phyloP scores from a whole-genome alignment of 2,329 filamentous ascomycete species.

The Trichoderma atroviride region DNA sequence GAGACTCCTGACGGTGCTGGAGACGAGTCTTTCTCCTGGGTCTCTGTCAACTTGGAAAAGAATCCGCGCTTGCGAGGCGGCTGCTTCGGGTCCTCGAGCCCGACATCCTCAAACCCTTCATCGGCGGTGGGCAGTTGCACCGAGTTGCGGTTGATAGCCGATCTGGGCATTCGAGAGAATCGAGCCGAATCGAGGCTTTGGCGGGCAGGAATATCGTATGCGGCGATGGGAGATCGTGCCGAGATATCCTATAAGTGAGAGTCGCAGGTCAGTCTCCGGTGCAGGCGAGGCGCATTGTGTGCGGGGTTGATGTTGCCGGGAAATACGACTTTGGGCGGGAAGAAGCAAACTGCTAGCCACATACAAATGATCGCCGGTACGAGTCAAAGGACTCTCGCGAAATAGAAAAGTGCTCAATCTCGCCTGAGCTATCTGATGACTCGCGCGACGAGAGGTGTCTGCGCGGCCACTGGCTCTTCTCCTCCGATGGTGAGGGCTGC shows the following conservation, averaged over 20 bases:
- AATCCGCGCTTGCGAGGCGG: conserved; percentile 64
- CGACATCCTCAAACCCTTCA: conserved; percentile 88
- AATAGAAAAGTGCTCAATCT: conserved; percentile 93
- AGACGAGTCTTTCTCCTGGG: conserved; percentile 38
- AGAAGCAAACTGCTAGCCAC: conserved; percentile 46
- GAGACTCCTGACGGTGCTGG: conserved; percentile 47
- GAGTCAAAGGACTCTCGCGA: conserved; percentile 97
- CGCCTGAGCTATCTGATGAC: conserved; percentile 67
- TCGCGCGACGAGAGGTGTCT: conserved; percentile 55
- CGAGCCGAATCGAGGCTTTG: conserved; percentile 80
- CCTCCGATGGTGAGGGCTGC: conserved; percentile 85
- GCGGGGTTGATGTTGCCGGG: conserved; percentile 2
- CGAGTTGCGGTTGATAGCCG: conserved; percentile 61
- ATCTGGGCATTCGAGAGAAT: conserved; percentile 63
- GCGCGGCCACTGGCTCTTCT: conserved; percentile 75
- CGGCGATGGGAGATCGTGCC: conserved; percentile 75
- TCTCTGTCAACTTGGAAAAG: conserved; percentile 75
- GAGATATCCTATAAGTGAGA: conserved; percentile 74
- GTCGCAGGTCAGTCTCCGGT: conserved; percentile 28
- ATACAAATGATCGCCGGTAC: conserved; percentile 91
- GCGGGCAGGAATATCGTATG: conserved; percentile 63
- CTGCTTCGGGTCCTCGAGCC: conserved; percentile 72
- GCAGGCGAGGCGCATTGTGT: neutral
- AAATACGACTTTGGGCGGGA: neutral
- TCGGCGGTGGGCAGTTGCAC: conserved; percentile 69